Conservation (phyloP, 805 yeast genomes). For the Wickerhamomyces chaumierensis region DNA sequence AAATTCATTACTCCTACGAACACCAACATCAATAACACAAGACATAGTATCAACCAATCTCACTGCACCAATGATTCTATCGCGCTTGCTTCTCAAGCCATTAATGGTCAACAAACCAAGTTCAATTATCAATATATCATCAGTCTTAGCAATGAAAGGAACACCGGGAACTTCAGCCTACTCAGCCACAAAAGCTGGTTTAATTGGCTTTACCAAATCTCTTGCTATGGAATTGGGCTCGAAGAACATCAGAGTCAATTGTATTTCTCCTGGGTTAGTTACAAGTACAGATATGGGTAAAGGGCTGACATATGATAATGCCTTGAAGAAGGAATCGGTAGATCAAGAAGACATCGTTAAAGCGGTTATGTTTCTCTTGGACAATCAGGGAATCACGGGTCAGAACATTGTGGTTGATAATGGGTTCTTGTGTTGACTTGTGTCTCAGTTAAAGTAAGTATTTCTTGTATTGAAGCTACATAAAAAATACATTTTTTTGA, state of each 20-base stretch:
- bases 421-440: slow-evolving; percentile 14
- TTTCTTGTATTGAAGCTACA: too few relatives aligned
- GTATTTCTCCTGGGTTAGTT: slow-evolving; percentile 58
- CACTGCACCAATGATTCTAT: slow-evolving; percentile 45
- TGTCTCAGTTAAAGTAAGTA: too few relatives aligned
- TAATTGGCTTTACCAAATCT: slow-evolving; percentile 48
- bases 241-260: slow-evolving; percentile 45
- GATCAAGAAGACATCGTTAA: slow-evolving; percentile 14
- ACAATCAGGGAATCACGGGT: slow-evolving; percentile 19
- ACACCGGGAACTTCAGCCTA: slow-evolving; percentile 54
- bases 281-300: slow-evolving; percentile 51
- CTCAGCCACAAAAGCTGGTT: slow-evolving; percentile 60
- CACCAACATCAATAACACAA: slow-evolving; percentile 30
- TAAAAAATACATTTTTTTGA: too few relatives aligned
- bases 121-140: slow-evolving; percentile 52
- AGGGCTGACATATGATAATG: slow-evolving; percentile 11
- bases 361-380: slow-evolving; percentile 13
- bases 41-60: slow-evolving; percentile 45
- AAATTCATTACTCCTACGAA: slow-evolving; percentile 33
- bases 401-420: slow-evolving; percentile 21
- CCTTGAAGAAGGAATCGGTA: slow-evolving; percentile 9
- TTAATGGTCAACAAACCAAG: slow-evolving; percentile 31
- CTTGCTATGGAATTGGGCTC: slow-evolving; percentile 50
- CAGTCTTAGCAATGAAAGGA: slow-evolving; percentile 42
- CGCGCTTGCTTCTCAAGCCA: slow-evolving; percentile 38